Base-by-base conservation (phyloP, 768 basidiomycete genomes). In the Boletus rex-veris region DNA sequence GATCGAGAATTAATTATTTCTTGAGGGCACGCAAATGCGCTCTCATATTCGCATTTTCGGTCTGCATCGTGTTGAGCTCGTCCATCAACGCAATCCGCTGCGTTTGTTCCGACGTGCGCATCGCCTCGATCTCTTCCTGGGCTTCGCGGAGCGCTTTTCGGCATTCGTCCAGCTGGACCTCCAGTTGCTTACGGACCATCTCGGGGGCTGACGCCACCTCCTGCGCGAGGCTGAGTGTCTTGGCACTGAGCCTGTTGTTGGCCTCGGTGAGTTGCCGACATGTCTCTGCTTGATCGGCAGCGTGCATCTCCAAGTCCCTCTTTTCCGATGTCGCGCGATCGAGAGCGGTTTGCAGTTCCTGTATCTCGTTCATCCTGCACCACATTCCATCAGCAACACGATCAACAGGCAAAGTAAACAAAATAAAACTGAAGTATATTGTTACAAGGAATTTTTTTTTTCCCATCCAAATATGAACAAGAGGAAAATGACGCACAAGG, bases 1-100 rank as follows among this genome's bases (percentile, higher is more conserved):
- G 4, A n/a, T 3, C 21, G 24, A 35, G 16, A 40, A 37, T 58
- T 24, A 40, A 37, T 58, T 24, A 69, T 42, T 55, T 65, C 50
- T 82, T 86, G 57, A 76, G 68, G 21, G 78, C 78, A 48, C 90
- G 78, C 60, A 93, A 62, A 69, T 92, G 91, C 31, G 83, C 81
- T 41, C 87, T 79, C 55, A 93, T 65, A 37, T 69, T 81, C 38
- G 74, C 77, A 63, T 93, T 92, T 73, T 92, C 90, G 52, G 80
- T 85, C 73, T 92, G 90, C 72, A 87, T 79, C 48, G 80, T 76
- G 67, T 91, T 93, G 62, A 96, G 77, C 74, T 96, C 92, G 64
- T 97, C 93, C 40, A 99, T 76, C 50, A 99, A 66, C 31, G 87
- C 86, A 51, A 92, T 83, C 58, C 87, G 78, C 73, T 95, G 93